These are phyloP conservation scores for Chytriomyces confervae DNA, from an alignment of 192 early-diverging fungal species.

Conservation along the genomic window DNA sequence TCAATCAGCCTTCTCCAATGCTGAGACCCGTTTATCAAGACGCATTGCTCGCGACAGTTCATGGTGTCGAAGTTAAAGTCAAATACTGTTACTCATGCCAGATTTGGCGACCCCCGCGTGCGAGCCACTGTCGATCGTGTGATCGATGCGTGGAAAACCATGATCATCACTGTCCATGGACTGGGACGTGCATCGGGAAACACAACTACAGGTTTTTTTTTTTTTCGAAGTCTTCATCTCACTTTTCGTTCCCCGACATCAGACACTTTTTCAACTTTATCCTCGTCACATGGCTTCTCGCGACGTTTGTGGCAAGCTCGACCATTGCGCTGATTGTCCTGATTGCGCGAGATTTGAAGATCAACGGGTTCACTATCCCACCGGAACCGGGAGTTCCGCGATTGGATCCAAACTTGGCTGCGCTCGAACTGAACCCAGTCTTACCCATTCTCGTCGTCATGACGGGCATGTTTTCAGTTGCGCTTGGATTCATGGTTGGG, in stretches of 20 bases:
- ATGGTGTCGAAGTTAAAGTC: conserved; percentile 65
- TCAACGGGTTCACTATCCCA: no score
- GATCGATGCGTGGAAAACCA: conserved; percentile 84
- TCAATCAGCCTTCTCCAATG: not conserved
- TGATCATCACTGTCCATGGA: conserved; percentile 94
- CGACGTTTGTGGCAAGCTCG: conserved; percentile 65
- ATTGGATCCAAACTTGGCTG: conserved; percentile 49
- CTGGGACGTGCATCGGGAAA: conserved; percentile 88
- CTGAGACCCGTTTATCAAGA: conserved; percentile 30
- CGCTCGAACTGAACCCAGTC: conserved; percentile 66
- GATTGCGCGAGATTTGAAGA: conserved; percentile 13
- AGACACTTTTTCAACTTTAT: conserved; percentile 84
- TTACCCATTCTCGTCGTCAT: conserved; percentile 65
- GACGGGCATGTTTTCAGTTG: conserved; percentile 43
- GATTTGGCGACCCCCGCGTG: conserved; percentile 86
- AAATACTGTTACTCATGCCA: conserved; percentile 93
- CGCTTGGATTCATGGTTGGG: conserved; percentile 71
- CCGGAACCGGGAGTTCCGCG: not conserved
- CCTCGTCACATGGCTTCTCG: conserved; percentile 62
- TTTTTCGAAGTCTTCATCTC: no score
- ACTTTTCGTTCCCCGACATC: no score
- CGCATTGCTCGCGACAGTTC: conserved; percentile 55
- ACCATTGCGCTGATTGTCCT: conserved; percentile 64
- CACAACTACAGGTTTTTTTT: conserved; percentile 49
- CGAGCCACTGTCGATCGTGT: conserved; percentile 87